Evolutionary conservation across 2,329 filamentous ascomycete species (phyloP), one percentile per base, ranked within the genome.

Genomic region (Nothophoma quercina): DNA sequence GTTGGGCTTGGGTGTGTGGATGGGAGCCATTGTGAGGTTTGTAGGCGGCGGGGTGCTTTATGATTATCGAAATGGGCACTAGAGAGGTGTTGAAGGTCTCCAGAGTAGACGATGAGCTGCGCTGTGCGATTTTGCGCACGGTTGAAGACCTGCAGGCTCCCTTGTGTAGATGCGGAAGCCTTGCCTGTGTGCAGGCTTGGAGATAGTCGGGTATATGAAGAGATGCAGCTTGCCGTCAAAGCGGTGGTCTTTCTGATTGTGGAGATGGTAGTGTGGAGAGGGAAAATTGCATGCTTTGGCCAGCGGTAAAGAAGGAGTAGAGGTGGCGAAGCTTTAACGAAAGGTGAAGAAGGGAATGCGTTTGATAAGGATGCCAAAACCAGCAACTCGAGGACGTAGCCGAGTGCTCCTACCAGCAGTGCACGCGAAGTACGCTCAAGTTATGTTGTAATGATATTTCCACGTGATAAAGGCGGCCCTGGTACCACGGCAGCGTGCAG

Each of bases 211-310:
- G 26, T 33, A 32, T 33, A 21, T 30, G 32, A 43, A 26, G 41
- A 38, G 26, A 39, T 13, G 56, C 50, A 58, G 43, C 36, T 50
- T 56, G 32, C 56, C 58, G 55, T 61, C 39, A 63, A 58, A 55
- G 51, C 40, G 45, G 21, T 28, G 34, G 39, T 26, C 44, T 39
- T 51, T 25, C 32, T 25, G 39, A 40, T 43, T 43, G 45, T 44
- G 45, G 23, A 46, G 36, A 38, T 33, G 34, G 32, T 34, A 21
- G 13, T 30, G 45, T 43, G n/a, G 42, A 44, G 23, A 25, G 25
- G 40, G 41, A 25, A 36, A n/a, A 26, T 48, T 58, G 55, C 56
- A 61, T 61, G 53, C 49, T 55, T 59, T 62, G 41, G 10, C 7
- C 23, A 7, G 55, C 10, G 38, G 34, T 30, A 18, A 45, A 29